Conservation (phyloP, 2,329 filamentous ascomycete genomes). For the Pseudocercospora ulei region DNA sequence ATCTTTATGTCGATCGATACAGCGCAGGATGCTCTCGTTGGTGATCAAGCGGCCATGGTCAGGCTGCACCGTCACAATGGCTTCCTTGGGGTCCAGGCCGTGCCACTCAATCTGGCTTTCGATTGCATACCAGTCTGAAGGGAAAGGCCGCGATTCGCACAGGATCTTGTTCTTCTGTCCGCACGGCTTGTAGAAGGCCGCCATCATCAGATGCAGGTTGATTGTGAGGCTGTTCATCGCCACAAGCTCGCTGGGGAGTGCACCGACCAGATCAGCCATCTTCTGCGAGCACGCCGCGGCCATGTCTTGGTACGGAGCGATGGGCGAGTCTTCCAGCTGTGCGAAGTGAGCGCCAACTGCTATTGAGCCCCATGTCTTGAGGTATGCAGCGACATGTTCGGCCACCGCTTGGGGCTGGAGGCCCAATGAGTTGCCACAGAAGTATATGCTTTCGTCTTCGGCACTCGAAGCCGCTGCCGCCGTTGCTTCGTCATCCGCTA, state of each 20-base stretch:
- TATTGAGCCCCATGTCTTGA: conserved; percentile 74
- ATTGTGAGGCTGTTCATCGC: conserved; percentile 79
- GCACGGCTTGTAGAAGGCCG: conserved; percentile 68
- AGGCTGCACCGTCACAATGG: conserved; percentile 62
- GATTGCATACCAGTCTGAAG: conserved; percentile 79
- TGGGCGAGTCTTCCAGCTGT: conserved; percentile 48
- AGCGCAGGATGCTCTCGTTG: conserved; percentile 59
- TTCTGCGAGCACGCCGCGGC: conserved; percentile 62
- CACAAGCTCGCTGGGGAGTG: conserved; percentile 60
- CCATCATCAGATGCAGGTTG: conserved; percentile 75
- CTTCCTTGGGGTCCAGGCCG: conserved; percentile 54
- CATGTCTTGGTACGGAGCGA: conserved; percentile 66
- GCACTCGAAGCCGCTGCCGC: conserved; percentile 15
- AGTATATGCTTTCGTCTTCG: conserved; percentile 55
- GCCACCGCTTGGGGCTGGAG: conserved; percentile 64
- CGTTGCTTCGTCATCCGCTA: conserved; percentile 34
- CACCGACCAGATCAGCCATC: conserved; percentile 65
- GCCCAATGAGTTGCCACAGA: conserved; percentile 82
- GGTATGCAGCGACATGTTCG: conserved; percentile 57
- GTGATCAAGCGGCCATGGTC: conserved; percentile 53
- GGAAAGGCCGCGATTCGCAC: conserved; percentile 79
- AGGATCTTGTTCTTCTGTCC: conserved; percentile 64
- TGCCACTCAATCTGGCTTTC: conserved; percentile 70
- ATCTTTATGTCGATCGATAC: conserved; percentile 64
- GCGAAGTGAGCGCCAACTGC: conserved; percentile 69